Conservation (phyloP, 2,329 filamentous ascomycete species). For the Dactylonectria macrodidyma region DNA sequence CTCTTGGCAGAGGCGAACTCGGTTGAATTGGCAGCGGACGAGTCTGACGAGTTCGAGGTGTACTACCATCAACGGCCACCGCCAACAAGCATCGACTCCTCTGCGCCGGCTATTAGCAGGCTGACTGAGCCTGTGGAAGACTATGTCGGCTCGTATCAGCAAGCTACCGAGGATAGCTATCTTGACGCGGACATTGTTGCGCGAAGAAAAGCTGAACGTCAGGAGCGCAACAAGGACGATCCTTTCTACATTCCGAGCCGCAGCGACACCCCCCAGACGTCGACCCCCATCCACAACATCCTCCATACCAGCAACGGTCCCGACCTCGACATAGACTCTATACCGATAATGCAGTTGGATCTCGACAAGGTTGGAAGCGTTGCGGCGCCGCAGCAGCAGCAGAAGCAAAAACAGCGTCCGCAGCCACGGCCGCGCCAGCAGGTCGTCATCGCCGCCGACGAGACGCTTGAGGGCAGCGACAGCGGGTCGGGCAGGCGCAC, state of each 20-base stretch:
- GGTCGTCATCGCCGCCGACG: slow-evolving; percentile 80
- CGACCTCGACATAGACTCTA: slow-evolving; percentile 91
- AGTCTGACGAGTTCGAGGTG: slow-evolving; percentile 76
- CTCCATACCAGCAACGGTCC: slow-evolving; percentile 80
- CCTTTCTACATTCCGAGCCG: slow-evolving; percentile 88
- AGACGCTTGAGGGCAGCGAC: slow-evolving; percentile 73
- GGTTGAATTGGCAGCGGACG: slow-evolving; percentile 63
- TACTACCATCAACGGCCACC: slow-evolving; percentile 74
- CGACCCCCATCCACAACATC: slow-evolving; percentile 86
- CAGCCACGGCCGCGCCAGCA: slow-evolving; percentile 66
- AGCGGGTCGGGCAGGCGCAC: slow-evolving; percentile 59
- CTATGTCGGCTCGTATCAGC: slow-evolving; percentile 69
- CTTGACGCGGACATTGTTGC: slow-evolving; percentile 82
- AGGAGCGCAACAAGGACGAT: slow-evolving; percentile 90
- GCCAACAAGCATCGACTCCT: slow-evolving; percentile 65
- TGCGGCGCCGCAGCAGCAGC: slow-evolving; percentile 47
- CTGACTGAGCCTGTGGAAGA: slow-evolving; percentile 68
- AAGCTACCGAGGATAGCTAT: slow-evolving; percentile 74
- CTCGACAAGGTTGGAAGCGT: slow-evolving; percentile 69
- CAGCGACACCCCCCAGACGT: slow-evolving; percentile 69
- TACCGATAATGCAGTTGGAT: slow-evolving; percentile 95
- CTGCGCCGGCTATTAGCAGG: slow-evolving; percentile 67
- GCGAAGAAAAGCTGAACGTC: slow-evolving; percentile 80
- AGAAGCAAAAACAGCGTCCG: slow-evolving; percentile 53
- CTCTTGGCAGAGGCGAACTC: slow-evolving; percentile 75